A percentile compares a stretch with the other conserved stretches of the same genome.
phyloP scores from a whole-genome alignment of 1,284 basidiomycete genomes.

The Gastroboletus turbinatus region DNA sequence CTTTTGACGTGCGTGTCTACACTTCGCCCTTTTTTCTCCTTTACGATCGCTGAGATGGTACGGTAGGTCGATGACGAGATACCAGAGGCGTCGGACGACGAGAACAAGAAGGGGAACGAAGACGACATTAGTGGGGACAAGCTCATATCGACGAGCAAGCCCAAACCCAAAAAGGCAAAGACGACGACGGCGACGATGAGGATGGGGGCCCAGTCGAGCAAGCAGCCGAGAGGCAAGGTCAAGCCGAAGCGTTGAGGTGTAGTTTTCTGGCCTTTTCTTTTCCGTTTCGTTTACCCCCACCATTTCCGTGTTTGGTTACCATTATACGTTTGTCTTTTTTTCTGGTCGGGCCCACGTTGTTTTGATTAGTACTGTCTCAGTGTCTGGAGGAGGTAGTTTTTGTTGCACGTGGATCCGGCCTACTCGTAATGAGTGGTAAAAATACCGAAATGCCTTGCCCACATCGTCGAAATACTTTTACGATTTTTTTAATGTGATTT shows the following conservation, averaged over 20 bases:
- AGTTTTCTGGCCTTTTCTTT: not conserved
- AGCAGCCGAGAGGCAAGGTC: slow-evolving; percentile 21
- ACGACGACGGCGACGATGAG: slow-evolving; percentile 3
- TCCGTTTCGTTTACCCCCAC: not conserved
- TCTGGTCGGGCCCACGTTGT: not conserved
- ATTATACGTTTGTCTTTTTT: not conserved
- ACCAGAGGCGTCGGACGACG: slow-evolving; percentile 53
- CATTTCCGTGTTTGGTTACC: not conserved
- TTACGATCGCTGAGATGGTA: not conserved
- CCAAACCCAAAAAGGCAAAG: slow-evolving; percentile 42
- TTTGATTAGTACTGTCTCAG: not conserved
- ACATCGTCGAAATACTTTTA: too few species aligned
- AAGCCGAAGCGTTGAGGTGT: slow-evolving; percentile 19
- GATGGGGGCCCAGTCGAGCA: slow-evolving; percentile 7
- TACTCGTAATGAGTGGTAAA: too few species aligned
- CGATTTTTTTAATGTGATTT: too few species aligned
- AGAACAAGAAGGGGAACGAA: slow-evolving; percentile 39
- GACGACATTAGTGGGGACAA: slow-evolving; percentile 47
- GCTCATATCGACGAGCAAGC: slow-evolving; percentile 44
- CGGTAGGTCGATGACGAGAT: slow-evolving; percentile 48
- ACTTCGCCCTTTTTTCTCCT: not conserved
- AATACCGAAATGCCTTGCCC: too few species aligned
- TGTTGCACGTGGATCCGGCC: too few species aligned
- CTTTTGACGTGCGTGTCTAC: slow-evolving; percentile 52
- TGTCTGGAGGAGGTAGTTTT: not conserved